A percentile compares a stretch with the other conserved stretches of the same genome.
phyloP scores from a whole-genome alignment of 345 rosid species.

The Draba incana region DNA sequence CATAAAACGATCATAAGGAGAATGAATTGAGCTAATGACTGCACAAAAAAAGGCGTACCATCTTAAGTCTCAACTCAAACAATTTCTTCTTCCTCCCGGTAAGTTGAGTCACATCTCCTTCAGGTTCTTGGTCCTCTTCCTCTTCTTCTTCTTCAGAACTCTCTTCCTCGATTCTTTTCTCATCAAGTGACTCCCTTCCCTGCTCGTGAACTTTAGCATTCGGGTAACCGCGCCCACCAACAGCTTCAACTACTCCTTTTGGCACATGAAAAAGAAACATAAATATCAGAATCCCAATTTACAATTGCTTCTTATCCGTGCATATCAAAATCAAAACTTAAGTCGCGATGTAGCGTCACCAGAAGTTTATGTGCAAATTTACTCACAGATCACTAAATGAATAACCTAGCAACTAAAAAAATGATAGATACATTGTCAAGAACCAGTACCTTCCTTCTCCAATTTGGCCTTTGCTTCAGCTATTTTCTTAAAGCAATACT shows the following conservation, averaged over 20 bases:
- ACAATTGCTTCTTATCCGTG: neutral
- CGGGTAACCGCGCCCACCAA: slow-evolving; percentile 34
- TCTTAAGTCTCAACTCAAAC: slow-evolving; percentile 81
- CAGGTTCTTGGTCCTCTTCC: slow-evolving; percentile 50
- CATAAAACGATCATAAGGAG: slow-evolving; percentile 9
- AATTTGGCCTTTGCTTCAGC: slow-evolving; percentile 59
- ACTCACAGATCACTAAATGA: neutral
- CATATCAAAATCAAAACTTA: neutral
- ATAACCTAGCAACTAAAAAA: neutral
- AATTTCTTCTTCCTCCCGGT: slow-evolving; percentile 82
- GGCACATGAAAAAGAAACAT: neutral
- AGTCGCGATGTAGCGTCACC: neutral
- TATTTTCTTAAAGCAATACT: slow-evolving; percentile 76
- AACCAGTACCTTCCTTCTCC: slow-evolving; percentile 53
- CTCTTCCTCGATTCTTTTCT: slow-evolving; percentile 47
- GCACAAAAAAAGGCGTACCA: slow-evolving; percentile 51
- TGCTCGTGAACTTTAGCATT: slow-evolving; percentile 33
- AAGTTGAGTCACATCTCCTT: slow-evolving; percentile 65
- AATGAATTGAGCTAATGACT: neutral
- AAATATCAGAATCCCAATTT: slow-evolving; percentile 1
- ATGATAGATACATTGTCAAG: slow-evolving; percentile 9
- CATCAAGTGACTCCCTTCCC: slow-evolving; percentile 44
- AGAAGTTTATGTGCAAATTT: neutral
- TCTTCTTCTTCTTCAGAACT: slow-evolving; percentile 51
- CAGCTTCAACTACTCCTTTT: slow-evolving; percentile 50